phyloP scores from a whole-genome alignment of 2,329 filamentous ascomycete genomes.

The Colletotrichum cereale region DNA sequence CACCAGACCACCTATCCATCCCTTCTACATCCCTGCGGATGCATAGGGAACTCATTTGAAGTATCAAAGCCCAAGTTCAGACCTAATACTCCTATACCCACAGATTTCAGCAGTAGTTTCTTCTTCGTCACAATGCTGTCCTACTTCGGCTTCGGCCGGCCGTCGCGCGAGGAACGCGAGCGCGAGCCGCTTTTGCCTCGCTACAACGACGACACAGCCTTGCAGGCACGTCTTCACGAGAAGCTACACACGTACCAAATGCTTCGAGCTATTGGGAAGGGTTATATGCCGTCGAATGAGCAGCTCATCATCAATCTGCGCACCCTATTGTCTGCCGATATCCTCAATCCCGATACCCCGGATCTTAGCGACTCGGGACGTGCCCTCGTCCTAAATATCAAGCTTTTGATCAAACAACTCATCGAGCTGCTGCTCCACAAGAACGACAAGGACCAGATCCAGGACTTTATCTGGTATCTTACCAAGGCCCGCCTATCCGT shows the following conservation, averaged over 20 bases:
- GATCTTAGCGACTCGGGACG: slow-evolving; percentile 84
- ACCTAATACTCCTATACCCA: too few species aligned
- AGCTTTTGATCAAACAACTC: slow-evolving; percentile 81
- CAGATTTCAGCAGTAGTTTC: background rate
- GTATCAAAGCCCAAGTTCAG: too few species aligned
- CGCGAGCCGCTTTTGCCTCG: slow-evolving; percentile 84
- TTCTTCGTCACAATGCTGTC: slow-evolving; percentile 61
- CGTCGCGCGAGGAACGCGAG: slow-evolving; percentile 65
- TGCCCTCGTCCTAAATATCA: slow-evolving; percentile 77
- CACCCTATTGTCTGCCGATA: slow-evolving; percentile 80
- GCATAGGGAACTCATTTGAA: background rate
- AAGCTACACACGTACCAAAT: slow-evolving; percentile 97
- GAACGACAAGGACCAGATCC: slow-evolving; percentile 86
- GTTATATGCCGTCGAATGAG: slow-evolving; percentile 93
- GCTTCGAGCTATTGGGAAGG: slow-evolving; percentile 82
- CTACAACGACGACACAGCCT: slow-evolving; percentile 83
- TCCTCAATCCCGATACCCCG: slow-evolving; percentile 79
- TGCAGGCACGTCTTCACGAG: slow-evolving; percentile 83
- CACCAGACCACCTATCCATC: background rate
- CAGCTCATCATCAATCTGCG: slow-evolving; percentile 85
- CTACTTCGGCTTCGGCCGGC: slow-evolving; percentile 72
- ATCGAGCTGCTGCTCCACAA: slow-evolving; percentile 87
- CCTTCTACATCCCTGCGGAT: background rate
- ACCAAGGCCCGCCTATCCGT: slow-evolving; percentile 78
- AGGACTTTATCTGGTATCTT: slow-evolving; percentile 91